A percentile compares a stretch with the other conserved stretches of the same genome.
phyloP scores from a whole-genome alignment of 2,329 filamentous ascomycete genomes.

The Thelonectria olida region DNA sequence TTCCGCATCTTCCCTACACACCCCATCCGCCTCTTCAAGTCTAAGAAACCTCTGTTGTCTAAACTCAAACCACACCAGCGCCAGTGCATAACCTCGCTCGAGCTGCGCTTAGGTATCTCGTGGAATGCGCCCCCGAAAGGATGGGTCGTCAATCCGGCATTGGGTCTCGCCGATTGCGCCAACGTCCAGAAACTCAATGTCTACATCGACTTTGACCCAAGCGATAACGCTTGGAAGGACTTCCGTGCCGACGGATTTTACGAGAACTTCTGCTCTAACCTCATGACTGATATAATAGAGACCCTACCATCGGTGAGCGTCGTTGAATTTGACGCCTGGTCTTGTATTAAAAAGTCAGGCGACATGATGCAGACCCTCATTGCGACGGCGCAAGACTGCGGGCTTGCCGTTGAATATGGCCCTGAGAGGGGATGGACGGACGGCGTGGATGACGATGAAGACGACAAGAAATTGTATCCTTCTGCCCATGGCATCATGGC shows the following conservation, averaged over 20 bases:
- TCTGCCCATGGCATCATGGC: slow-evolving; percentile 14
- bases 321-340: slow-evolving; percentile 76
- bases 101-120: slow-evolving; percentile 77
- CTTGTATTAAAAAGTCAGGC: slow-evolving; percentile 70
- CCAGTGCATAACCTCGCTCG: slow-evolving; percentile 67
- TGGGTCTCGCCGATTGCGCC: slow-evolving; percentile 71
- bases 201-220: slow-evolving; percentile 78
- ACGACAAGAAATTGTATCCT: not conserved
- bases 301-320: slow-evolving; percentile 64
- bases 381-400: slow-evolving; percentile 56
- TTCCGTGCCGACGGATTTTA: slow-evolving; percentile 76
- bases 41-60: slow-evolving; percentile 75
- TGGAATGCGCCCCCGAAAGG: slow-evolving; percentile 75
- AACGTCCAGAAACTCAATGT: slow-evolving; percentile 69
- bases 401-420: slow-evolving; percentile 71
- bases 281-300: slow-evolving; percentile 66
- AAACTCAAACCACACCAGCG: slow-evolving; percentile 71
- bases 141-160: slow-evolving; percentile 72
- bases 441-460: slow-evolving; percentile 49
- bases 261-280: slow-evolving; percentile 68
- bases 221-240: slow-evolving; percentile 71
- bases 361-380: slow-evolving; percentile 71
- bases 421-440: slow-evolving; percentile 73
- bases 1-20: slow-evolving; percentile 74
- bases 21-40: slow-evolving; percentile 74